Base-by-base conservation (phyloP, 176 grass and related monocot species). In the Carex pumila region DNA sequence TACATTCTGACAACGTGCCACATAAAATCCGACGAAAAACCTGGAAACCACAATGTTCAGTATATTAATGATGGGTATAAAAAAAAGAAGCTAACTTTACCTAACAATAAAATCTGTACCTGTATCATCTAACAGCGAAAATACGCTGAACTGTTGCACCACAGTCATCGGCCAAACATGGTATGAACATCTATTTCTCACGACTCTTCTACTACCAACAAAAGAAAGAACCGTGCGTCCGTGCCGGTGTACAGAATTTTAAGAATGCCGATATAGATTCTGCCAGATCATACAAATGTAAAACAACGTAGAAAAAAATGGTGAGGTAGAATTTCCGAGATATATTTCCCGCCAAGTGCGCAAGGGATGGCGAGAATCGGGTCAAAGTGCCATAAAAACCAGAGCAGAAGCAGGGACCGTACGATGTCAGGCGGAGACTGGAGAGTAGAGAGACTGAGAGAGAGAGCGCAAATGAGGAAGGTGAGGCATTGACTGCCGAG, bases 351-450 rank as follows among this genome's bases (percentile, higher is more conserved):
- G 47, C 72, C 72, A 55, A 76, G n/a, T 75, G 5, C 41, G 49
- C 45, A 14, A 75, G 21, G 9, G 21, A 25, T 25, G 10, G 45
- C n/a, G 8, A 74, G 9, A 43, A 18, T 49, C n/a, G n/a, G 43
- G 72, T 76, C 72, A 76, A 76, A 76, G 72, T 6, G 72, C 22
- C 72, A 55, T 76, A 76, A 76, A 73, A 53, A 55, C 47, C 19
- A 29, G 45, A 9, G n/a, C 70, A 74, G 36, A 4, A 12, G 3
- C 66, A 70, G 36, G 0, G 15, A 45, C 36, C 34, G 66, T 43
- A 45, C 67, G 15, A 19, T 43, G 67, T 71, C 67, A 71, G 36
- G 67, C 0, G 19, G 22, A 76, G 72, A 76, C 45, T 2, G n/a
- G 41, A 19, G 7, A 72, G 3, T 12, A 19, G 39, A 39, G 34